Evolutionary conservation across 2,329 filamentous ascomycete species (phyloP).

Genomic region (Chrysosporium queenslandicum): DNA sequence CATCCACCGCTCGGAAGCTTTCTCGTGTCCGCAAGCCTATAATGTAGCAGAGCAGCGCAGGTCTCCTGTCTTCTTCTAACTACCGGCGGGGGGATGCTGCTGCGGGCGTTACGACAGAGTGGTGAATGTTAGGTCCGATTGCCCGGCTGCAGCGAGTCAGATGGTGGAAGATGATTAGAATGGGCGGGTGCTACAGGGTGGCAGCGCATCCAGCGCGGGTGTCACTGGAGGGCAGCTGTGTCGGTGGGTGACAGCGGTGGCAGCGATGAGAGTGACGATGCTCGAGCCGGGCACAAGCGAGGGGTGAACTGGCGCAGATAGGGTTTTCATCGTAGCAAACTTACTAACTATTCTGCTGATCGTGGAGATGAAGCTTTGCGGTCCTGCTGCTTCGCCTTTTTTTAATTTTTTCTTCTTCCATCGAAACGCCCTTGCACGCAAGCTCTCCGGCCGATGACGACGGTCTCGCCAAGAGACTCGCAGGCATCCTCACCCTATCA

Average conservation of each 20-base stretch:
- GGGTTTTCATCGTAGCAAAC: background rate
- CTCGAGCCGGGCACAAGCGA: background rate
- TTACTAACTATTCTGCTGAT: background rate
- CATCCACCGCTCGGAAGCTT: slow-evolving; percentile 3
- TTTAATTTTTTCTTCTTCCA: background rate
- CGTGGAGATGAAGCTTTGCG: background rate
- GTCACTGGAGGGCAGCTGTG: background rate
- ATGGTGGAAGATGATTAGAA: background rate
- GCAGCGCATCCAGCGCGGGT: background rate
- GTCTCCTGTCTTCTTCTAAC: too few relatives aligned
- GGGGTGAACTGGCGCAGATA: background rate
- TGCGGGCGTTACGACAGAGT: too few relatives aligned
- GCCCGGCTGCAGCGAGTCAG: background rate
- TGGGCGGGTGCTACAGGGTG: background rate
- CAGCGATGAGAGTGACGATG: background rate
- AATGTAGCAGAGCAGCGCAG: too few relatives aligned
- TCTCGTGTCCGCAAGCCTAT: too few relatives aligned
- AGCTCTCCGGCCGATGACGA: background rate
- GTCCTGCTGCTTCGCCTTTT: background rate
- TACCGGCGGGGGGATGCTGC: too few relatives aligned
- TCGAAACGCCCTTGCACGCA: background rate
- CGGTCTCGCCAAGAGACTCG: background rate
- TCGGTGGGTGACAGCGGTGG: background rate
- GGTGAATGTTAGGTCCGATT: background rate
- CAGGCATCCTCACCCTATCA: slow-evolving; percentile 7